phyloP scores from a whole-genome alignment of 179 eudicot genomes.

The Silene noctiflora region DNA sequence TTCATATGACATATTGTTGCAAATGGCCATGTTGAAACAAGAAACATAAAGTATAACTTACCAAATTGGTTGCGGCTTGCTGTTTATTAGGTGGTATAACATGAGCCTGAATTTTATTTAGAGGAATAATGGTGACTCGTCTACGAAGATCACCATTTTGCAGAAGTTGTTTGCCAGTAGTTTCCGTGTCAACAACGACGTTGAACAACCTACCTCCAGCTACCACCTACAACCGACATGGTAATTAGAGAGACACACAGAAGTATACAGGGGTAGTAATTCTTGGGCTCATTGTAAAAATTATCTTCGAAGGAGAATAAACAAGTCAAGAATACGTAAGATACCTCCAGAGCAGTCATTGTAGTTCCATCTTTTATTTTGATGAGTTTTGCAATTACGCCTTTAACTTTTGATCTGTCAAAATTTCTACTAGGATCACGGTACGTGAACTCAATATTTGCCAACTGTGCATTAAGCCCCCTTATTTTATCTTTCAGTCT shows the following conservation, averaged over 20 bases:
- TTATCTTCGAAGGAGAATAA: background rate
- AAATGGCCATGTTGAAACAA: background rate
- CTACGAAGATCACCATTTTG: constrained; percentile 78
- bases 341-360: constrained; percentile 92
- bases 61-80: constrained; percentile 69
- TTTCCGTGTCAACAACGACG: constrained; percentile 84
- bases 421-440: constrained; percentile 76
- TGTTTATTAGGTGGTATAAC: constrained; percentile 58
- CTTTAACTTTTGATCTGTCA: constrained; percentile 84
- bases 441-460: constrained; percentile 75
- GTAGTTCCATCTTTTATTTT: constrained; percentile 86
- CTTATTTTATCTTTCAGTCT: constrained; percentile 67
- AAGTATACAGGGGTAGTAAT: background rate
- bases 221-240: constrained; percentile 58
- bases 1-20: background rate
- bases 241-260: constrained; percentile 5
- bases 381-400: constrained; percentile 90
- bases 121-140: constrained; percentile 86
- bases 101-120: constrained; percentile 80
- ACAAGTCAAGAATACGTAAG: constrained; percentile 10
- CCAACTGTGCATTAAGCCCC: constrained; percentile 54
- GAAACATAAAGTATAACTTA: constrained; percentile 24
- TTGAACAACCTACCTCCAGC: constrained; percentile 91
- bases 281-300: background rate
- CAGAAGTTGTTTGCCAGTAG: constrained; percentile 81